phyloP scores from a whole-genome alignment of 768 basidiomycete species.

The Russula emetica region DNA sequence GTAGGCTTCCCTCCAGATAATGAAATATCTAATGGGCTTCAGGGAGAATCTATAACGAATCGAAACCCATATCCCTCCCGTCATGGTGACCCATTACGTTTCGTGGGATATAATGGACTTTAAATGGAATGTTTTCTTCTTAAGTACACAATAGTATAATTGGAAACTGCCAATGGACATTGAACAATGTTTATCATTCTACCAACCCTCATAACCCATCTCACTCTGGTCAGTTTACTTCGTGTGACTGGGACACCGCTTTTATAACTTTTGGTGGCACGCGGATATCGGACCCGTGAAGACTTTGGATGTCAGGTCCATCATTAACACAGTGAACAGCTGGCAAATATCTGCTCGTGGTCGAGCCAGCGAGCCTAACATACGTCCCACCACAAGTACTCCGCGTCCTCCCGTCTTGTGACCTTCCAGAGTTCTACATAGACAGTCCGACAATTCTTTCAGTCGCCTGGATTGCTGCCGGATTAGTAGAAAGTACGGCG shows the following conservation, averaged over 20 bases:
- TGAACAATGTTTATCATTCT: not conserved
- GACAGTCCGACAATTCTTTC: no score
- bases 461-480: no score
- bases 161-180: not conserved
- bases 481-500: no score
- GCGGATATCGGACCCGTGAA: not conserved
- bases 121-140: not conserved
- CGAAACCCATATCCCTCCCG: no score
- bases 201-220: not conserved
- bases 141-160: not conserved
- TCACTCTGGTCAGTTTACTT: not conserved
- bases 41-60: slow-evolving; percentile 42
- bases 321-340: not conserved
- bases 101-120: not conserved
- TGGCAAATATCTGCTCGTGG: slow-evolving; percentile 13
- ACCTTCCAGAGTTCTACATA: not conserved
- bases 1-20: slow-evolving; percentile 64
- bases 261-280: not conserved
- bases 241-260: not conserved
- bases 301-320: slow-evolving; percentile 6
- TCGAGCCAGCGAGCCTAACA: not conserved
- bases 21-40: slow-evolving; percentile 65
- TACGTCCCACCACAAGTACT: not conserved
- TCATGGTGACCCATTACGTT: not conserved
- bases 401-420: not conserved